Evolutionary conservation across 495 filamentous ascomycete species (phyloP), one percentile per base, ranked within the genome.

Genomic region (Neurospora terricola): DNA sequence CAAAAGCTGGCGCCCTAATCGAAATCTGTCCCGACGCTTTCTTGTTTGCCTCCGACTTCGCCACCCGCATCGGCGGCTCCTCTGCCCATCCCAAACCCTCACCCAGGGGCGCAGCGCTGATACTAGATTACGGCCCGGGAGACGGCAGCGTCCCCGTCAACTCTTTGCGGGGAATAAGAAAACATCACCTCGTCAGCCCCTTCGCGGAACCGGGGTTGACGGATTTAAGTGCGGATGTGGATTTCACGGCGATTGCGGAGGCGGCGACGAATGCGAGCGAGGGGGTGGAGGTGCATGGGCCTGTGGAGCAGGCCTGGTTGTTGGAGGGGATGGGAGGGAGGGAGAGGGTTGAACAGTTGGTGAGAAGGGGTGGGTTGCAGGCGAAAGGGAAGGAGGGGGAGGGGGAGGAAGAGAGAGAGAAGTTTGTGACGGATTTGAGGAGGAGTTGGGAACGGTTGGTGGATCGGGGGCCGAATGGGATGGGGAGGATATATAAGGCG

Each of bases 401-500:
- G 5, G 34, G 5, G 23, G 84, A 87, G 73, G 85, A 86, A 76
- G 86, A 87, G 70, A 78, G 93, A 30, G 89, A 92, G 80, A 87
- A 82, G 38, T 86, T 86, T 72, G 79, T 95, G 21, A 90, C 91
- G 80, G 86, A 87, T 71, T 78, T 97, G n/a, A 90, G 92, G 79
- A 87, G 82, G n/a, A n/a, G 69, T 1, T 95, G 93, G 88, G 89
- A 87, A 82, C 82, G 95, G 73, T 80, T 98, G 43, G 88, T 97
- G 30, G 95, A 96, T 80, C 84, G 91, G 42, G 88, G 91, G 0
- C 90, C 87, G 14, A 88, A 87, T 68, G 94, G 92, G 0, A 99
- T 98, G 96, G 96, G 96, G 3, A 92, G 90, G 83, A 81, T 98
- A 68, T 99, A 99, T 78, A 97, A 98, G 84, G 94, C 89, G 10